Evolutionary conservation across 1,139 yeast species (phyloP), one percentile per base, ranked within the genome.

Genomic region (Magnusiomyces suaveolens): DNA sequence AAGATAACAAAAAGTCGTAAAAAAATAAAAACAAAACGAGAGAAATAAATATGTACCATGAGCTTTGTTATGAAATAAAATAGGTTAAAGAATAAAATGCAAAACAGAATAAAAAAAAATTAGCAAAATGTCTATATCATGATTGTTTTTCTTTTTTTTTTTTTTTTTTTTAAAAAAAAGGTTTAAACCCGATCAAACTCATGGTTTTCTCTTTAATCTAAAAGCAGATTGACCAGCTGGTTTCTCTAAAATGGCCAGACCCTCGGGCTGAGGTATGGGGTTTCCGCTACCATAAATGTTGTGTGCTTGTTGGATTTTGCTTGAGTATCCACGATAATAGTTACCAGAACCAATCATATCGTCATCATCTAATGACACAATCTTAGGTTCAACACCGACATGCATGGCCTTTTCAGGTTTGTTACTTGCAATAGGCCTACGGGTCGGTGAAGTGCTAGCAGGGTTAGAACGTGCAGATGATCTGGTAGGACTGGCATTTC

Each of bases 211-310:
- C 23, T 52, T 56, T 26, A 60, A 49, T 43, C 62, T 43, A 43
- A 60, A 60, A 2, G 62, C 62, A 10, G 59, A 51, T 49, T 59
- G 61, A 6, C 60, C 60, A 2, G 47, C 54, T 16, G 62, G 62
- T 41, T 60, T 60, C 41, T 60, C 62, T 12, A 60, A 46, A 12
- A 59, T 55, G 12, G 43, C 46, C 2, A 59, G 44, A 25, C 51
- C 54, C 21, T 51, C 56, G 6, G 36, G 41, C 4, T 26, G 46
- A 6, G 36, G 23, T 12, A 29, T 18, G n/a, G 29, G 52, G 32
- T 24, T 47, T 38, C 29, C 49, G 47, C 50, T 29, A 18, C 53
- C 55, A 12, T 50, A 50, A 14, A 43, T 26, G 21, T 50, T 52
- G 36, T 43, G 52, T 48, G 41, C 33, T 48, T 46, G 51, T 43